Conservation (phyloP, 371 early-diverging fungal genomes). For the Haplosporangium sp. region DNA sequence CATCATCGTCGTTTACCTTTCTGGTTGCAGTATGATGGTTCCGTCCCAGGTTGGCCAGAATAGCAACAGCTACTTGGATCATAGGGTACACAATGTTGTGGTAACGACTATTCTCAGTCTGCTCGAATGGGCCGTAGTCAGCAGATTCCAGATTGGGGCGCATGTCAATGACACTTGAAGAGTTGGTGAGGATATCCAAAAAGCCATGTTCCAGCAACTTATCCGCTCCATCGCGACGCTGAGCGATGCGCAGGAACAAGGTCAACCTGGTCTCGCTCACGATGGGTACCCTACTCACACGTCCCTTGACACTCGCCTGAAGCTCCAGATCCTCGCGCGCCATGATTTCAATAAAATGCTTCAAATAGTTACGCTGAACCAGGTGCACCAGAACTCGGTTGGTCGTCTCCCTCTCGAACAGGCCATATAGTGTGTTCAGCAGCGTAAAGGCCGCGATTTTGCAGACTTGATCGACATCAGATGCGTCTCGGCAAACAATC, state of each 20-base stretch:
- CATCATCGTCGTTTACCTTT: constrained; percentile 24
- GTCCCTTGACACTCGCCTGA: constrained; percentile 66
- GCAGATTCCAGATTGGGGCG: constrained; percentile 60
- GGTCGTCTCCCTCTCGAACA: constrained; percentile 61
- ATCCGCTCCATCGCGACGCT: constrained; percentile 79
- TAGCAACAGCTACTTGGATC: constrained; percentile 53
- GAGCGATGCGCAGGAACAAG: constrained; percentile 81
- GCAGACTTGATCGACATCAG: constrained; percentile 83
- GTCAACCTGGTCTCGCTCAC: constrained; percentile 89
- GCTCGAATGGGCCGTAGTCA: constrained; percentile 53
- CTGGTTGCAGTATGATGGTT: constrained; percentile 48
- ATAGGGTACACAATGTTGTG: constrained; percentile 56
- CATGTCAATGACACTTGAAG: constrained; percentile 74
- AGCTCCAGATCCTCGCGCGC: constrained; percentile 76
- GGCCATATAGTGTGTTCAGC: constrained; percentile 75
- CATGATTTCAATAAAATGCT: constrained; percentile 71
- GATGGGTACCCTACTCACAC: constrained; percentile 67
- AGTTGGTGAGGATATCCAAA: constrained; percentile 82
- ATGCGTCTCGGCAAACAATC: constrained; percentile 82
- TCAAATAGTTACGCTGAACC: constrained; percentile 75
- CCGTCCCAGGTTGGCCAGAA: constrained; percentile 52
- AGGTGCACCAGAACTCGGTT: constrained; percentile 73
- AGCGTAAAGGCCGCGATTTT: constrained; percentile 86
- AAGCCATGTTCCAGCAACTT: constrained; percentile 79
- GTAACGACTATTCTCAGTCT: constrained; percentile 51